Evolutionary conservation across 2,329 filamentous ascomycete species (phyloP), one percentile per base, ranked within the genome.

Genomic region (Simplicillium aogashimaense): DNA sequence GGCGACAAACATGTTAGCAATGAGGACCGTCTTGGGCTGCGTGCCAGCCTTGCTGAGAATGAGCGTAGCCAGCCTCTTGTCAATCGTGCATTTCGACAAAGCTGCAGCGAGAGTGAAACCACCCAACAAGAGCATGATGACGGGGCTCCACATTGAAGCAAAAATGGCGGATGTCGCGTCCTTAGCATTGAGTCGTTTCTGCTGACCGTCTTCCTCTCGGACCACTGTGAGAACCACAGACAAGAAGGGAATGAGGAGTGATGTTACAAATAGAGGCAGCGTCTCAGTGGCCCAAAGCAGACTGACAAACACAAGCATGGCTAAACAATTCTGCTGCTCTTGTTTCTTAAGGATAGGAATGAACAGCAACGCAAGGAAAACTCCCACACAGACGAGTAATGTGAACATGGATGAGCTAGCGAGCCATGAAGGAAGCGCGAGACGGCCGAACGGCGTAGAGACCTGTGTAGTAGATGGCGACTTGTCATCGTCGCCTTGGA

Each of bases 1-100:
- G 41, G 90, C 89, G 33, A 98, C 92, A 52, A 95, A 89, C 92
- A 98, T 98, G 65, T 90, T 95, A 40, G 90, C 92, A n/a, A 98
- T 64, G 4, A 98, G 72, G 3, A 98, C 92, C 3, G 86, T 90
- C 41, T 81, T 74, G 9, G 92, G 92, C 52, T 81, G 83, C 3
- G 92, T 95, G 7, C 92, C 92, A 8, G 92, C 92, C 66, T 95
- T 97, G 68, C 88, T 95, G 29, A 98, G 73, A 20, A 98, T 86
- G 53, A 97, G 87, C 2, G 90, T 95, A 2, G 92, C 92, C 66
- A 98, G 88, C 56, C 92, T 83, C 64, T 97, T 95, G 45, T 95
- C 92, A 53, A 98, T 97, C 50, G 89, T 92, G 62, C 94, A 95
- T 60, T 98, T 98, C 37, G 88, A 95, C 41, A 98, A 65, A 0